Conservation (phyloP, 2,329 filamentous ascomycete genomes). For the Fusarium newnesense region DNA sequence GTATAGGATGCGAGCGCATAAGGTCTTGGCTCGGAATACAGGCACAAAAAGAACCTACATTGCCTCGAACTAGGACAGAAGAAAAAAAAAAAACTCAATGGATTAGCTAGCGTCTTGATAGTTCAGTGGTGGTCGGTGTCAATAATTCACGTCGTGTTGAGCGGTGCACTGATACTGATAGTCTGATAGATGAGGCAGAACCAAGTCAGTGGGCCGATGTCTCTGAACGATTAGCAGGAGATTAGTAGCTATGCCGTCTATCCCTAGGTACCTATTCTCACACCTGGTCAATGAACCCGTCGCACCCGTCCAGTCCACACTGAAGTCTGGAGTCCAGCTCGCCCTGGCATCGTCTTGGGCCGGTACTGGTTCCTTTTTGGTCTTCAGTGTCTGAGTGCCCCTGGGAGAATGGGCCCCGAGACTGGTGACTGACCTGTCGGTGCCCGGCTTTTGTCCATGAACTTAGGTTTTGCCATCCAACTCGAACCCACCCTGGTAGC, state of each 20-base stretch:
- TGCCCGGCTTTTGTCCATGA: constrained; percentile 30
- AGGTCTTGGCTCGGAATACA: constrained; percentile 2
- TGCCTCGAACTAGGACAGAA: not conserved
- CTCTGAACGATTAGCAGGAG: constrained; percentile 33
- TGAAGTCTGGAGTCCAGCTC: constrained; percentile 16
- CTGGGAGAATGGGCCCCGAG: constrained; percentile 26
- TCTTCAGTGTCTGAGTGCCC: constrained; percentile 33
- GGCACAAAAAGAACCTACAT: not conserved
- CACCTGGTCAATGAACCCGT: constrained; percentile 19
- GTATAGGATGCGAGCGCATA: constrained; percentile 1
- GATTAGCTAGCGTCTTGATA: constrained; percentile 13
- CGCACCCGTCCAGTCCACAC: constrained; percentile 17
- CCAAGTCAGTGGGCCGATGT: constrained; percentile 22
- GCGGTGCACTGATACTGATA: not conserved
- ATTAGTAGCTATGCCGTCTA: constrained; percentile 24
- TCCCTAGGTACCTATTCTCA: constrained; percentile 10
- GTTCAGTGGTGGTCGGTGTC: constrained; percentile 8
- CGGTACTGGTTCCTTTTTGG: constrained; percentile 31
- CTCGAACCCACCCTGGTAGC: constrained; percentile 22
- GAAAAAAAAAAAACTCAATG: constrained; percentile 18
- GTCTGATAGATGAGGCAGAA: not conserved
- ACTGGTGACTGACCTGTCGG: constrained; percentile 31
- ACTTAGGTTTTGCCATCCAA: constrained; percentile 21
- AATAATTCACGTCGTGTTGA: constrained; percentile 2
- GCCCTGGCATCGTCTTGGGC: constrained; percentile 17